These are phyloP conservation scores for Botrytis deweyae DNA, from an alignment of 2,329 filamentous ascomycete genomes.

Conservation along the genomic window DNA sequence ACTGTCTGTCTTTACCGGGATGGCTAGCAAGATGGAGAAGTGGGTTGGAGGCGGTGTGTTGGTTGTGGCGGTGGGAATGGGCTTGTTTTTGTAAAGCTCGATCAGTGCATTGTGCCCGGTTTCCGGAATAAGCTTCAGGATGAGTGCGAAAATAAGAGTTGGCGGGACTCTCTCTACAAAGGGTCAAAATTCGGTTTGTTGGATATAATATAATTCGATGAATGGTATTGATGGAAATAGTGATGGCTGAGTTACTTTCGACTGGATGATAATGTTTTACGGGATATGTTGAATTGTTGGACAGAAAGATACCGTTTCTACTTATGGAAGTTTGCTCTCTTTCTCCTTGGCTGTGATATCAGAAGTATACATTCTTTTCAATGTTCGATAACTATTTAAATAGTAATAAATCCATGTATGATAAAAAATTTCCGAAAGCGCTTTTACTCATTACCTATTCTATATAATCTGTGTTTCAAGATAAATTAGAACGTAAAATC, in stretches of 20 bases:
- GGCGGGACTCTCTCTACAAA: not conserved
- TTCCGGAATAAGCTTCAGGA: fast-evolving
- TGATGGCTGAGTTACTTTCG: not conserved
- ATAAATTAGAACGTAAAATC: fast-evolving
- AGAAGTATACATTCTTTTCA: not conserved
- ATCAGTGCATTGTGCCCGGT: not conserved
- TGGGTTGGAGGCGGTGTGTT: not conserved
- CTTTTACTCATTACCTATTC: not conserved
- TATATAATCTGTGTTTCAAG: fast-evolving
- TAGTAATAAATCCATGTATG: not conserved
- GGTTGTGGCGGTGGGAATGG: constrained; percentile 8
- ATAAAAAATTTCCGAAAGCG: fast-evolving
- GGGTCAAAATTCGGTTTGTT: not conserved
- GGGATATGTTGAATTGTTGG: not conserved
- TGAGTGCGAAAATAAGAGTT: not conserved
- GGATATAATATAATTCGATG: not conserved
- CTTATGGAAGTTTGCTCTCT: not conserved
- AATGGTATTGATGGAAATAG: not conserved
- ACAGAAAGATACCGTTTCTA: not conserved
- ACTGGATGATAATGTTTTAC: constrained; percentile 2
- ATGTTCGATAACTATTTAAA: not conserved
- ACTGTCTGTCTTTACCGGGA: not conserved
- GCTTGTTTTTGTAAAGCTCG: constrained; percentile 2
- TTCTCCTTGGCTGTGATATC: not conserved
- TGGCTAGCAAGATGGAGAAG: not conserved